Conservation (phyloP, 352 stramenopile species). For the Phytophthora fragariaefolia region DNA sequence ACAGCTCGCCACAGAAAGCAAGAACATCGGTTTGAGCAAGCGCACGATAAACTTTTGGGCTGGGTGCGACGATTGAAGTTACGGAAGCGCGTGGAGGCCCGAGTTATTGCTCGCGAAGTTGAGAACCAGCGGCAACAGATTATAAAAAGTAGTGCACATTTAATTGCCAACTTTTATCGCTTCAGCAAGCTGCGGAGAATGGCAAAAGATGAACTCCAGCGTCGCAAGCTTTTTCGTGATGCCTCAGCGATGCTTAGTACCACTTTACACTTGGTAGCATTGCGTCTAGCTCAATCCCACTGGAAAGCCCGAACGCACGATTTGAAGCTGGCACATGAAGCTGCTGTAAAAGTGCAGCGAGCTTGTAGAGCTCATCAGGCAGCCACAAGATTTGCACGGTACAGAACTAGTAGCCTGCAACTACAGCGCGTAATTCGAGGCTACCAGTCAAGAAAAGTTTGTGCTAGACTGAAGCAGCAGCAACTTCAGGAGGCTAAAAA, state of each 20-base stretch:
- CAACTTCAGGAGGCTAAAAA: slow-evolving; percentile 5
- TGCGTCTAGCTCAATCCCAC: slow-evolving; percentile 9
- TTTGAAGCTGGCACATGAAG: slow-evolving; percentile 6
- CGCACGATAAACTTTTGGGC: slow-evolving; percentile 12
- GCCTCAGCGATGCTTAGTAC: slow-evolving; percentile 6
- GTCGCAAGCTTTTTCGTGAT: slow-evolving; percentile 1
- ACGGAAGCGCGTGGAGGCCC: slow-evolving; percentile 12
- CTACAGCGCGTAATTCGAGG: slow-evolving; percentile 28
- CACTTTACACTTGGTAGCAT: neutral
- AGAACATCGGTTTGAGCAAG: neutral
- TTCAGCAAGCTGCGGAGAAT: slow-evolving; percentile 3
- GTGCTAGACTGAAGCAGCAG: neutral
- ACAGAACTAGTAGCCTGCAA: neutral
- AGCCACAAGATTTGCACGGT: neutral
- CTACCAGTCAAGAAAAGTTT: slow-evolving; percentile 8
- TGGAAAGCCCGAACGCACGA: slow-evolving; percentile 2
- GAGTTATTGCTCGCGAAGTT: slow-evolving; percentile 5
- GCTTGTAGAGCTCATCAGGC: slow-evolving; percentile 4
- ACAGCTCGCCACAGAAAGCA: slow-evolving; percentile 5
- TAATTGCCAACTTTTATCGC: slow-evolving; percentile 16
- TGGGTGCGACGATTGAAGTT: slow-evolving; percentile 24
- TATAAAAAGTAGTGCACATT: slow-evolving; percentile 1
- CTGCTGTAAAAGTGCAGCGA: slow-evolving; percentile 11
- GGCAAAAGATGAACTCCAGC: slow-evolving; percentile 2
- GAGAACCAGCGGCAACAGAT: slow-evolving; percentile 12